A percentile compares a stretch with the other conserved stretches of the same genome.
These are phyloP conservation scores for Artemisia argyi DNA, from an alignment of 129 eudicot species.

Conservation along the genomic window DNA sequence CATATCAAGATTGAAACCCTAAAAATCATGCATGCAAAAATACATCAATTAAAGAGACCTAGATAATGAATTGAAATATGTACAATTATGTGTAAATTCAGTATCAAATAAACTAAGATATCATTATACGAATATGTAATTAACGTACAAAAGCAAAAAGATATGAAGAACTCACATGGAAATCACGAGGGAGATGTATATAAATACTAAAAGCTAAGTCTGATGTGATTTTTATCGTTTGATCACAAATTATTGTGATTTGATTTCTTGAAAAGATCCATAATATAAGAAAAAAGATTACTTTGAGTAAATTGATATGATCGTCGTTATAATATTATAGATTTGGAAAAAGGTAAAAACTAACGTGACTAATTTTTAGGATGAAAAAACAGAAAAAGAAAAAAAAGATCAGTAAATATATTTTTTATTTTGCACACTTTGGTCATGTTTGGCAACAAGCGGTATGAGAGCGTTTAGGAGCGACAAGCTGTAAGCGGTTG, in stretches of 20 bases:
- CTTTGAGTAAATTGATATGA: too few species aligned
- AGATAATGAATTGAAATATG: conserved; percentile 6
- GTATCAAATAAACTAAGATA: neutral
- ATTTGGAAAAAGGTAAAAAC: conserved; percentile 3
- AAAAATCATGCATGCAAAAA: conserved; percentile 13
- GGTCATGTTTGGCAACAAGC: too few species aligned
- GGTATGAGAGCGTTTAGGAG: too few species aligned
- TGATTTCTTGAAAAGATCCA: conserved; percentile 10
- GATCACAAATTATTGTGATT: conserved; percentile 1
- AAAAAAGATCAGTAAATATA: too few species aligned
- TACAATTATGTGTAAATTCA: conserved; percentile 1
- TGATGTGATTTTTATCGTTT: too few species aligned
- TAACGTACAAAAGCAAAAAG: neutral
- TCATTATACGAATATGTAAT: neutral
- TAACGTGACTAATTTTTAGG: conserved; percentile 22
- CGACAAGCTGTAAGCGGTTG: too few species aligned
- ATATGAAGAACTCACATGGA: too few species aligned
- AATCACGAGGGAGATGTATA: too few species aligned
- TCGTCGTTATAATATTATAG: neutral
- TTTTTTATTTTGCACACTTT: too few species aligned
- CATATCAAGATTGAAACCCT: conserved; percentile 21
- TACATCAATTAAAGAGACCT: conserved; percentile 3
- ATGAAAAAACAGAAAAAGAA: neutral
- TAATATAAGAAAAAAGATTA: neutral
- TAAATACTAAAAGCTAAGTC: too few species aligned